Percentiles rank a stretch among this genome's conserved stretches.
Evolutionary conservation across 2,329 filamentous ascomycete genomes (phyloP).

Genomic region (Fusarium kyushuense): DNA sequence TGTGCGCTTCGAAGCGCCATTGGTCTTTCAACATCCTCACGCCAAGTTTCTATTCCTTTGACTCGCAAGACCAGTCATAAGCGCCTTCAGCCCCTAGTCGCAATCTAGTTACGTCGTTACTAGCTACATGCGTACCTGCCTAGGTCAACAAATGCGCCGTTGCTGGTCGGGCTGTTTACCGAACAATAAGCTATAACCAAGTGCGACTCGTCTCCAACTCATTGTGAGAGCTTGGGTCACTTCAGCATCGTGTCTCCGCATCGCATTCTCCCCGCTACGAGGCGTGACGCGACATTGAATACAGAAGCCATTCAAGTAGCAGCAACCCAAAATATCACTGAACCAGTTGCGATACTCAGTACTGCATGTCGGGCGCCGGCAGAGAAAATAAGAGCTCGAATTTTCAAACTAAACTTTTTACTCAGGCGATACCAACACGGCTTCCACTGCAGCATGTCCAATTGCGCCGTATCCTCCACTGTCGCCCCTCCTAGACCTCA

Average conservation of each 20-base stretch:
- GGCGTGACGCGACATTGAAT: slow-evolving; percentile 28
- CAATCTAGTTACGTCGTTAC: slow-evolving; percentile 17
- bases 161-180: slow-evolving; percentile 4
- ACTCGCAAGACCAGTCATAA: slow-evolving; percentile 23
- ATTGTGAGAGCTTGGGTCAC: slow-evolving; percentile 27
- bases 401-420: slow-evolving; percentile 24
- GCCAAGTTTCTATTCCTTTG: slow-evolving; percentile 7
- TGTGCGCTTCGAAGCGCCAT: slow-evolving; percentile 21
- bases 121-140: slow-evolving; percentile 4
- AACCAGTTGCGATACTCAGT: slow-evolving; percentile 2
- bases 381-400: slow-evolving; percentile 4
- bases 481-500: slow-evolving; percentile 38
- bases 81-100: slow-evolving; percentile 21
- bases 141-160: slow-evolving; percentile 9
- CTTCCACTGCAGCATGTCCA: slow-evolving; percentile 46
- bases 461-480: slow-evolving; percentile 39
- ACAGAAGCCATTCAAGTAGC: slow-evolving; percentile 21
- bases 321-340: slow-evolving; percentile 14
- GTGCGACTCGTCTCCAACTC: slow-evolving; percentile 9
- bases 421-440: slow-evolving; percentile 24
- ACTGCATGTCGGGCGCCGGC: neutral
- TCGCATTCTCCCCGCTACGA: slow-evolving; percentile 34
- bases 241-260: slow-evolving; percentile 24
- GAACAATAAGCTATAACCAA: neutral
- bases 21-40: neutral